Evolutionary conservation across 805 yeast species (phyloP).

Genomic region (Suhomyces canberraensis): DNA sequence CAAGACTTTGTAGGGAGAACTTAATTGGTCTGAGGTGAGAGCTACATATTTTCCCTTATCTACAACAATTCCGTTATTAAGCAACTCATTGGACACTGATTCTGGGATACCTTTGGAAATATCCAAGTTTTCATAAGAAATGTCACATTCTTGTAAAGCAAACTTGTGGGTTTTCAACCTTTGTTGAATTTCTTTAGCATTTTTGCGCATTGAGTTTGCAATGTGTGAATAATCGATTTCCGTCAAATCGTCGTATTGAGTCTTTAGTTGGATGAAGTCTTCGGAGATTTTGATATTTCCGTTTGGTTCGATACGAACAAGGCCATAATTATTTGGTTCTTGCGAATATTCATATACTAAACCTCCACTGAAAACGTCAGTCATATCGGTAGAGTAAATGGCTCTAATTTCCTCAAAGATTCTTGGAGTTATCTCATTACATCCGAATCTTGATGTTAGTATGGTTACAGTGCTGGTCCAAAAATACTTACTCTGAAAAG

Average conservation of each 20-base stretch:
- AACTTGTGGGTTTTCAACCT: conserved; percentile 15
- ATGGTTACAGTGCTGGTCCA: not conserved
- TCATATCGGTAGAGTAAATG: conserved; percentile 70
- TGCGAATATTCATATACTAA: conserved; percentile 77
- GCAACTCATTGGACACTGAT: conserved; percentile 40
- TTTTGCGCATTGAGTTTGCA: conserved; percentile 22
- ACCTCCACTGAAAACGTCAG: conserved; percentile 78
- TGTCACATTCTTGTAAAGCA: conserved; percentile 30
- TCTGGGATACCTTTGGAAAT: conserved; percentile 46
- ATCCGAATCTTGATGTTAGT: conserved; percentile 50
- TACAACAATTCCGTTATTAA: conserved; percentile 48
- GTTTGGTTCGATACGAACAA: conserved; percentile 48
- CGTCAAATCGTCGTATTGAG: conserved; percentile 40
- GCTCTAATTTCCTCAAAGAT: conserved; percentile 71
- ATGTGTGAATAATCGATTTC: conserved; percentile 20
- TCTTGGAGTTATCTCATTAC: conserved; percentile 80
- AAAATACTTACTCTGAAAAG: conserved; percentile 65
- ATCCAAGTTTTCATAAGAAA: conserved; percentile 31
- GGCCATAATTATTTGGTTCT: conserved; percentile 76
- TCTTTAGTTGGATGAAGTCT: conserved; percentile 43
- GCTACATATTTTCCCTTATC: conserved; percentile 49
- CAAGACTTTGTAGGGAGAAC: conserved; percentile 40
- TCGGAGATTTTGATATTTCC: conserved; percentile 43
- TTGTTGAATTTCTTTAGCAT: conserved; percentile 20
- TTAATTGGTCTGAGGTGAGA: conserved; percentile 42